Percentiles rank a stretch among this genome's conserved stretches.
Evolutionary conservation across 148 eudicot genomes (phyloP).

Genomic region (Nyssa sinensis): DNA sequence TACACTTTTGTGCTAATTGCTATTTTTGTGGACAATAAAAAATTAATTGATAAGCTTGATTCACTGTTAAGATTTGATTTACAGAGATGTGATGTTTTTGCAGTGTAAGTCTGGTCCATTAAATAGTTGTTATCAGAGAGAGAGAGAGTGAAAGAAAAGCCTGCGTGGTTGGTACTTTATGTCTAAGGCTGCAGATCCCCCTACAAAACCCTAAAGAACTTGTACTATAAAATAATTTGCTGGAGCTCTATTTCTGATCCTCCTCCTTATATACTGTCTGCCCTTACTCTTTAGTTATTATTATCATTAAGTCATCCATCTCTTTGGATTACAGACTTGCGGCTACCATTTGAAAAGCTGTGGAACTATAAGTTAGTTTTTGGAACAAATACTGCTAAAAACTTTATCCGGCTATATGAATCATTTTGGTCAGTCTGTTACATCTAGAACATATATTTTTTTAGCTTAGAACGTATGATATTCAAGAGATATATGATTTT

Average conservation of each 20-base stretch:
- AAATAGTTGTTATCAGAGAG: not conserved
- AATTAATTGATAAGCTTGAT: not conserved
- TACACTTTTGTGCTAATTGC: not conserved
- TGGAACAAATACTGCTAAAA: too few species aligned
- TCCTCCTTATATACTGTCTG: not conserved
- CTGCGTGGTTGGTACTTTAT: constrained; percentile 29
- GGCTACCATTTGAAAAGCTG: too few species aligned
- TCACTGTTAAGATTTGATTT: constrained; percentile 42
- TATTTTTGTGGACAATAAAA: not conserved
- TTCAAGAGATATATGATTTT: too few species aligned
- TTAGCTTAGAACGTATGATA: too few species aligned
- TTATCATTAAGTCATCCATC: too few species aligned
- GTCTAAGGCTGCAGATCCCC: constrained; percentile 17
- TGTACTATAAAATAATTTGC: not conserved
- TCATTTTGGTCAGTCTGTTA: too few species aligned
- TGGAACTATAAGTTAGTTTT: too few species aligned
- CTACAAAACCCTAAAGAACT: constrained; percentile 8
- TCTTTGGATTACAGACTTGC: too few species aligned
- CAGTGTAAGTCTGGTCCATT: constrained; percentile 28
- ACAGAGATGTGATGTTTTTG: constrained; percentile 38
- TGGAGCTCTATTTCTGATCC: not conserved
- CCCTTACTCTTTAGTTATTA: too few species aligned
- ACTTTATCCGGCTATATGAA: too few species aligned
- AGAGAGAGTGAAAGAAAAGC: constrained; percentile 18
- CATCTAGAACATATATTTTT: too few species aligned